Evolutionary conservation across 2,329 filamentous ascomycete species (phyloP), one percentile per base, ranked within the genome.

Genomic region (Nothophaeocryptopus gaeumannii): DNA sequence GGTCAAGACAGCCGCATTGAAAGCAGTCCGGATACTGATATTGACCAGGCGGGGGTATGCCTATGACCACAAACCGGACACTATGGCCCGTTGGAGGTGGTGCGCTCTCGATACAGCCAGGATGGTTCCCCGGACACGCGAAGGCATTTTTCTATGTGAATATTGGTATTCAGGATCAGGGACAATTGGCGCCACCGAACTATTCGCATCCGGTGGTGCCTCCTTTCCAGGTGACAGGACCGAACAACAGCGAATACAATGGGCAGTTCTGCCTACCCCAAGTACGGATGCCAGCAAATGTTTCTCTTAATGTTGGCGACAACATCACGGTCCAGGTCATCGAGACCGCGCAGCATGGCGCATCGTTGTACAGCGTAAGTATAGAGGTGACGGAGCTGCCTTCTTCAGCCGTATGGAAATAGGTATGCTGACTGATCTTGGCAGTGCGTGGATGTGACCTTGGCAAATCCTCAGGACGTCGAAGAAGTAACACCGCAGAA

Each of bases 371-470:
- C 66, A 90, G 87, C 54, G 88, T 91, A 75, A 60, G 85, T 73
- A 51, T 39, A 26, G n/a, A 51, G 47, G 7, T 26, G 3, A 7
- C 20, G 20, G 20, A 3, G 20, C 7, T 26, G 20, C 20, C 3
- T 26, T 4, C 7, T 26, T 7, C 39, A 34, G 32, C 12, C 37
- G 44, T 26, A n/a, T n/a, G n/a, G n/a, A n/a, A n/a, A n/a, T 34
- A 32, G 29, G 12, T 15, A n/a, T 39, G 35, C 49, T 53, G 39
- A 54, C 42, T 2, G 3, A 4, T 51, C 8, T 43, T 8, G 35
- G 4, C 33, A 96, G 89, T 97, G 93, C 67, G 91, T 95, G 60
- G 92, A 97, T 66, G 95, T 97, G 63, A 92, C 86, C 39, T 95
- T 97, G 62, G 88, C 85, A 40, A 87, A 90, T 1, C 87, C 88